These are phyloP conservation scores for Boechera stricta DNA, from an alignment of 345 rosid genomes.

Conservation along the genomic window DNA sequence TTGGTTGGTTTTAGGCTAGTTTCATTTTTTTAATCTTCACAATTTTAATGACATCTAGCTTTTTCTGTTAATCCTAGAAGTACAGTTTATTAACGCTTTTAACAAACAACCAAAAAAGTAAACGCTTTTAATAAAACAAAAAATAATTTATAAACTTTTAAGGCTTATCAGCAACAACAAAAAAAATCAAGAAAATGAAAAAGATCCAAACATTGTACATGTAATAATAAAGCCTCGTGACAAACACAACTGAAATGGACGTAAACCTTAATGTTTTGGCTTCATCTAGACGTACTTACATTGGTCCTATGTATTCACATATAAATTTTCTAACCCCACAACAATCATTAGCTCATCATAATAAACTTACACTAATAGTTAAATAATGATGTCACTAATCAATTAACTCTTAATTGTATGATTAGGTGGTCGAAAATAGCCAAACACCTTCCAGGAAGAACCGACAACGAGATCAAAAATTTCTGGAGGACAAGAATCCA, in stretches of 20 bases:
- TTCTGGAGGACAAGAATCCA: slow-evolving; percentile 97
- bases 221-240: slow-evolving; percentile 28
- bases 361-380: slow-evolving; percentile 1
- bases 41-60: slow-evolving; percentile 1
- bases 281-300: slow-evolving; percentile 37
- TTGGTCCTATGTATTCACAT: slow-evolving; percentile 32
- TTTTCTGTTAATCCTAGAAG: neutral
- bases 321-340: slow-evolving; percentile 25
- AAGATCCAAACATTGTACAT: slow-evolving; percentile 33
- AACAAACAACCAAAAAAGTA: slow-evolving; percentile 1
- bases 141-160: neutral
- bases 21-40: neutral
- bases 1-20: neutral
- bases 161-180: neutral
- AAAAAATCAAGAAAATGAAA: neutral
- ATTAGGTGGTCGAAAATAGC: slow-evolving; percentile 93
- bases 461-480: slow-evolving; percentile 96
- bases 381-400: slow-evolving; percentile 13
- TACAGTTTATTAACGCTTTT: neutral
- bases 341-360: slow-evolving; percentile 31
- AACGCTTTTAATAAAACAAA: neutral
- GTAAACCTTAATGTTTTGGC: slow-evolving; percentile 48
- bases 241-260: slow-evolving; percentile 50
- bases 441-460: slow-evolving; percentile 95
- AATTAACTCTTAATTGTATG: slow-evolving; percentile 3